Evolutionary conservation across 192 early-diverging fungal genomes (phyloP).

Genomic region (Backusella luteola): DNA sequence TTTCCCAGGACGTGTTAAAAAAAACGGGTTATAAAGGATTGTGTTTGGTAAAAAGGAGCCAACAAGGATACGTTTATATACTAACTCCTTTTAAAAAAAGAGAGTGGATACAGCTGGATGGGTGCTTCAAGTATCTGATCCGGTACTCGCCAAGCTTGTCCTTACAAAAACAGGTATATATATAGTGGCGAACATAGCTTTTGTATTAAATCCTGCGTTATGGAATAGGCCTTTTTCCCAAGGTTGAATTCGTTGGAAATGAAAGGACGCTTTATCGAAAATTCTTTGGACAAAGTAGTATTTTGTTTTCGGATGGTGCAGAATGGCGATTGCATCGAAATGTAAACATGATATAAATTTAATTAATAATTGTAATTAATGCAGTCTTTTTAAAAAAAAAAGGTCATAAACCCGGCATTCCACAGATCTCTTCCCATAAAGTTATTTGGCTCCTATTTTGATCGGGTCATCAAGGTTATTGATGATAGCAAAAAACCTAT

Average conservation of each 20-base stretch:
- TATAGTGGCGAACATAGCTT: neutral
- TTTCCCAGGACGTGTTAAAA: neutral
- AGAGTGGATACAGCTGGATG: neutral
- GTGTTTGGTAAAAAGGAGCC: neutral
- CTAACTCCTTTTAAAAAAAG: neutral
- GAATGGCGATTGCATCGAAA: neutral
- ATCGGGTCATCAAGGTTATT: neutral
- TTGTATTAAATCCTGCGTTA: too few species aligned
- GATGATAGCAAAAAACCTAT: neutral
- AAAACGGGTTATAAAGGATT: neutral
- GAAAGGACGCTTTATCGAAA: neutral
- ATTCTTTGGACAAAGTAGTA: neutral
- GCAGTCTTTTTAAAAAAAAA: neutral
- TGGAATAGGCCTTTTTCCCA: neutral
- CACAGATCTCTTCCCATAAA: slow-evolving; percentile 10
- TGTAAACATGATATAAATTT: neutral
- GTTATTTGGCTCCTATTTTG: neutral
- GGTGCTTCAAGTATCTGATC: neutral
- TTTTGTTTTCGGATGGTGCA: neutral
- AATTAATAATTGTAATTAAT: neutral
- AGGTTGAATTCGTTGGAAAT: neutral
- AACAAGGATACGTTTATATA: neutral
- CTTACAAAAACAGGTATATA: neutral
- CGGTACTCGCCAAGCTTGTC: neutral
- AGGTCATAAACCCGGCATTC: slow-evolving; percentile 10